Conservation (phyloP, 139 green algal genomes). For the Chlamydomonas sphaeroides region DNA sequence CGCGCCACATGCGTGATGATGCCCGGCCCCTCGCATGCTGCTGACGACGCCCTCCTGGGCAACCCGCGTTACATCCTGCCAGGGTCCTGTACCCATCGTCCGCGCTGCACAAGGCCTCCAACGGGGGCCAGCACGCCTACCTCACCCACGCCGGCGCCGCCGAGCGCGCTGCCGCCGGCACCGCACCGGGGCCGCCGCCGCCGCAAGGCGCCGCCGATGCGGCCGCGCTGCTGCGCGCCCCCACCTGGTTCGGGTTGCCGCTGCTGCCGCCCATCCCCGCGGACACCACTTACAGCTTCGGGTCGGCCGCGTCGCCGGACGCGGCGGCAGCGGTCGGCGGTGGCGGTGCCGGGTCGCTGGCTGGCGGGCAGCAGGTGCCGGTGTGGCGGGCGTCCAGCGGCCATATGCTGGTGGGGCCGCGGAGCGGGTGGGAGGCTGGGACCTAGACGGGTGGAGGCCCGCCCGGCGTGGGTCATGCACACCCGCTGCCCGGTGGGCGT, state of each 20-base stretch:
- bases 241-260: neutral
- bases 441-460: neutral
- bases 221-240: neutral
- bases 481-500: too few relatives aligned
- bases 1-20: too few relatives aligned
- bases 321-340: neutral
- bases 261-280: constrained; percentile 28
- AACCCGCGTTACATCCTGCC: too few relatives aligned
- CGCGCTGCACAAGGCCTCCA: constrained; percentile 25
- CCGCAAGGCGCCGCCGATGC: too few relatives aligned
- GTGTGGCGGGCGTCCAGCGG: constrained; percentile 51
- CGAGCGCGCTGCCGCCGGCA: neutral
- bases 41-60: too few relatives aligned
- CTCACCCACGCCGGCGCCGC: neutral
- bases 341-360: neutral
- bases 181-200: too few relatives aligned
- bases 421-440: neutral
- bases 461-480: neutral
- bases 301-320: neutral
- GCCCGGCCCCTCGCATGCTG: too few relatives aligned
- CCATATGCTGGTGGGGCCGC: constrained; percentile 22
- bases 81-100: constrained; percentile 35
- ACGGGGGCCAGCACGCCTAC: constrained; percentile 43
- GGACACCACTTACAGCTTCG: neutral
- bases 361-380: constrained; percentile 5